Evolutionary conservation across 179 eudicot species (phyloP).

Genomic region (Carnegiea gigantea): DNA sequence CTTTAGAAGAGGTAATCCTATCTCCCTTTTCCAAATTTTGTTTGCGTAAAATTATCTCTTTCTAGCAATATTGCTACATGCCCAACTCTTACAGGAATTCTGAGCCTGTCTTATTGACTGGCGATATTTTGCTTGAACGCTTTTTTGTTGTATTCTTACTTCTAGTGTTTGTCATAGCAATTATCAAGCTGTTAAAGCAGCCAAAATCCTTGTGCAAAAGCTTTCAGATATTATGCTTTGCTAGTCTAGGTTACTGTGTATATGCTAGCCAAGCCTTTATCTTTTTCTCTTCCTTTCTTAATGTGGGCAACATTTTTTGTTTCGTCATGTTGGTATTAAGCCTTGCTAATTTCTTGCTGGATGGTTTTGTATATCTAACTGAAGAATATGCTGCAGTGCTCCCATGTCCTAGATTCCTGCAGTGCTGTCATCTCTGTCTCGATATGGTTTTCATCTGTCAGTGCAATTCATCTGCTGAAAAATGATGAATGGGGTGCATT

Average conservation of each 20-base stretch:
- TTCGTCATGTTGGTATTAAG: background rate
- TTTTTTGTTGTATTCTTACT: background rate
- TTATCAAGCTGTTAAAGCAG: background rate
- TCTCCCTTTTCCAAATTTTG: background rate
- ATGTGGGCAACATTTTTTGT: background rate
- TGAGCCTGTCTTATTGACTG: background rate
- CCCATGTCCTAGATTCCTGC: background rate
- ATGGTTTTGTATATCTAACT: background rate
- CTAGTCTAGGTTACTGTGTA: background rate
- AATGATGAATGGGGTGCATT: background rate
- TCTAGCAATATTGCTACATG: background rate
- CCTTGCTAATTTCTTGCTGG: background rate
- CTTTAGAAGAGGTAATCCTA: conserved; percentile 70
- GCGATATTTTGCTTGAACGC: background rate
- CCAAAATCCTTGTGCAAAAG: background rate
- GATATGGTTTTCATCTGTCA: background rate
- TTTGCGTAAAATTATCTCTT: background rate
- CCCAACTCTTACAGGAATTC: background rate
- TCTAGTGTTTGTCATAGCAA: background rate
- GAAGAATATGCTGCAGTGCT: conserved; percentile 2
- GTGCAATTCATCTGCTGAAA: background rate
- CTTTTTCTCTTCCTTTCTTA: background rate
- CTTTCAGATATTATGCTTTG: background rate
- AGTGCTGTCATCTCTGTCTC: background rate
- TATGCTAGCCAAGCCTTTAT: background rate